These are phyloP conservation scores for Sicyos edulis DNA, from an alignment of 306 rosid genomes.

Conservation along the genomic window DNA sequence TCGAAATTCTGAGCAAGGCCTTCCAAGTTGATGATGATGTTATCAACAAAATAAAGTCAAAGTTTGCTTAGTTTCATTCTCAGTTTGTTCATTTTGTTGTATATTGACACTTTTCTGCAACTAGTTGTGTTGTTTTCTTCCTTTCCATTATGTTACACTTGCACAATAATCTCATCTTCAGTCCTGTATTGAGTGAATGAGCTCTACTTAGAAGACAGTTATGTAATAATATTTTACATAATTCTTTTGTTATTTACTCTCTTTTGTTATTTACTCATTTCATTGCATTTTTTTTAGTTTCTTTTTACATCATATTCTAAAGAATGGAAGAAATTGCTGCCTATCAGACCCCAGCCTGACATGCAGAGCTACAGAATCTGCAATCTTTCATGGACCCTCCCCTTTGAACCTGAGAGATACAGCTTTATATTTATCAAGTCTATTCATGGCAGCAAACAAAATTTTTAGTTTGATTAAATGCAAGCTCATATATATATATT, in stretches of 20 bases:
- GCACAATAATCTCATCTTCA: neutral
- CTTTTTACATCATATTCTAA: neutral
- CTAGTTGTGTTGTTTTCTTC: constrained; percentile 8
- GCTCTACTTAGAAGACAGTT: neutral
- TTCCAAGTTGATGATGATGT: constrained; percentile 29
- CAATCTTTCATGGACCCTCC: neutral
- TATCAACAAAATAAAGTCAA: constrained; percentile 32
- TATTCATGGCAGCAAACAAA: constrained; percentile 2
- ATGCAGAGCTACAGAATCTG: neutral
- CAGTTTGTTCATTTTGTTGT: neutral
- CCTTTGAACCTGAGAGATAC: neutral
- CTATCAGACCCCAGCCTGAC: neutral
- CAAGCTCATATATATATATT: no score
- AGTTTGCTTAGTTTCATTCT: constrained; percentile 27
- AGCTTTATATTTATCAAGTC: neutral
- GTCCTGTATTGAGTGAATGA: neutral
- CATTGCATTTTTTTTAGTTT: neutral
- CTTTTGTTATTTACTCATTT: neutral
- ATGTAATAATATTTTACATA: neutral
- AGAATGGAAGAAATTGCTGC: neutral
- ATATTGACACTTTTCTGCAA: neutral
- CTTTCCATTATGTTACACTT: neutral
- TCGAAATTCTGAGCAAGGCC: constrained; percentile 26
- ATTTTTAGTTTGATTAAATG: neutral
- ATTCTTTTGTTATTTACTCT: neutral